Conservation (phyloP, 2,329 filamentous ascomycete species). For the Aspergillus ochraceoroseus region DNA sequence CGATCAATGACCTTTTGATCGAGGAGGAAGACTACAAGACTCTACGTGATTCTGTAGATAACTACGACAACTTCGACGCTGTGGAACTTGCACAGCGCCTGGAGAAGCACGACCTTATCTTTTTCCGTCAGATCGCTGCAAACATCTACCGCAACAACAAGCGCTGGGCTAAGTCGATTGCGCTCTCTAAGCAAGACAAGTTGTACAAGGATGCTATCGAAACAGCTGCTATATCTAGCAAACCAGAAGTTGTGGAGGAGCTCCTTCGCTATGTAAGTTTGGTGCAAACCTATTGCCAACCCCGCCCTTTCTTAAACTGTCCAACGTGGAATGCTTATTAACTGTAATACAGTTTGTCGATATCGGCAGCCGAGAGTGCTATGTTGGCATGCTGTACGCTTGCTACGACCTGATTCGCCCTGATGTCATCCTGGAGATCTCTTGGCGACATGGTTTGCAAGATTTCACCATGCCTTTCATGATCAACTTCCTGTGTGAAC, state of each 20-base stretch:
- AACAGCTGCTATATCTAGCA: slow-evolving; percentile 86
- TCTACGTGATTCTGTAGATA: slow-evolving; percentile 91
- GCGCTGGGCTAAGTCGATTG: slow-evolving; percentile 98
- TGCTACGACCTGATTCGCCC: slow-evolving; percentile 96
- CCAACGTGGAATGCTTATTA: slow-evolving; percentile 28
- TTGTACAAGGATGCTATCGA: slow-evolving; percentile 99
- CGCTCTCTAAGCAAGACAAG: slow-evolving; percentile 97
- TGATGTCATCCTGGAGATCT: slow-evolving; percentile 89
- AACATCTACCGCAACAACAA: slow-evolving; percentile 99
- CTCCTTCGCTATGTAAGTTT: slow-evolving; percentile 89
- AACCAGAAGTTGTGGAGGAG: slow-evolving; percentile 90
- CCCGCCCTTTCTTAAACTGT: neutral
- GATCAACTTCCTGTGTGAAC: slow-evolving; percentile 95
- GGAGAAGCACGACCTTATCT: slow-evolving; percentile 96
- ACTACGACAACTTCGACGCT: slow-evolving; percentile 98
- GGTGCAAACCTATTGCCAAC: no score
- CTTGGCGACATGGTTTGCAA: slow-evolving; percentile 88
- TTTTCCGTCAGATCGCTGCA: slow-evolving; percentile 98
- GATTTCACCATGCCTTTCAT: slow-evolving; percentile 99
- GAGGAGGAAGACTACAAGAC: slow-evolving; percentile 99
- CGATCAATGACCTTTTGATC: slow-evolving; percentile 94
- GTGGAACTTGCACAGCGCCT: slow-evolving; percentile 85
- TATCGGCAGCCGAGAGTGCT: slow-evolving; percentile 97
- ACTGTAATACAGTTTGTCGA: slow-evolving; percentile 74
- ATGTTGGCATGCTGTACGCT: slow-evolving; percentile 98